phyloP scores from a whole-genome alignment of 2,329 filamentous ascomycete genomes.

The Diaporthe vaccinii region DNA sequence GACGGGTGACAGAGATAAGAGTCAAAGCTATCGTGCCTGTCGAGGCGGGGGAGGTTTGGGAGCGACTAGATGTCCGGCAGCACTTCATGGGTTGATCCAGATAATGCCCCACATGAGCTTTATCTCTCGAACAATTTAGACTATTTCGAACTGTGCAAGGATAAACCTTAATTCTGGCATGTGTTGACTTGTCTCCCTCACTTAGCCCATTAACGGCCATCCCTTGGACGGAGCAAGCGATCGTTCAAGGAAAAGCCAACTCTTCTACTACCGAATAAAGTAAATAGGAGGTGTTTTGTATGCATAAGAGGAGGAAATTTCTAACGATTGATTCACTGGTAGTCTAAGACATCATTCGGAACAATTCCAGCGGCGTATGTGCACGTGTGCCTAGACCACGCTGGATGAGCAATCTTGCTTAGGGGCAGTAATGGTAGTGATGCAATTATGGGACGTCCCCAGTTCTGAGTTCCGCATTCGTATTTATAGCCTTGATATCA shows the following conservation, averaged over 20 bases:
- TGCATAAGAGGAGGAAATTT: too few relatives aligned
- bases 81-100: neutral
- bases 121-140: neutral
- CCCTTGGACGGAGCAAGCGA: too few relatives aligned
- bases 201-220: too few relatives aligned
- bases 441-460: neutral
- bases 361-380: neutral
- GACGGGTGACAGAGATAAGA: neutral
- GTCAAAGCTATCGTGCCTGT: neutral
- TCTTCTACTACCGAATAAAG: too few relatives aligned
- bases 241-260: too few relatives aligned
- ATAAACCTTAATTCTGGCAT: too few relatives aligned
- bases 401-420: neutral
- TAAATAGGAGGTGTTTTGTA: too few relatives aligned
- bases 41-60: conserved; percentile 8
- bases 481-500: neutral
- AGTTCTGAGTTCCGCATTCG: neutral
- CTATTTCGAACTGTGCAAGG: too few relatives aligned
- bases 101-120: conserved; percentile 20
- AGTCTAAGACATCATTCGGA: too few relatives aligned
- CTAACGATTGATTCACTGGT: too few relatives aligned
- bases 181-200: too few relatives aligned
- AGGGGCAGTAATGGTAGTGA: neutral
- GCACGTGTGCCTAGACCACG: too few relatives aligned
- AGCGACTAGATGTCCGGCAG: neutral